These are phyloP conservation scores for Candida labiduridarum DNA, from an alignment of 1,139 yeast species.

Conservation along the genomic window DNA sequence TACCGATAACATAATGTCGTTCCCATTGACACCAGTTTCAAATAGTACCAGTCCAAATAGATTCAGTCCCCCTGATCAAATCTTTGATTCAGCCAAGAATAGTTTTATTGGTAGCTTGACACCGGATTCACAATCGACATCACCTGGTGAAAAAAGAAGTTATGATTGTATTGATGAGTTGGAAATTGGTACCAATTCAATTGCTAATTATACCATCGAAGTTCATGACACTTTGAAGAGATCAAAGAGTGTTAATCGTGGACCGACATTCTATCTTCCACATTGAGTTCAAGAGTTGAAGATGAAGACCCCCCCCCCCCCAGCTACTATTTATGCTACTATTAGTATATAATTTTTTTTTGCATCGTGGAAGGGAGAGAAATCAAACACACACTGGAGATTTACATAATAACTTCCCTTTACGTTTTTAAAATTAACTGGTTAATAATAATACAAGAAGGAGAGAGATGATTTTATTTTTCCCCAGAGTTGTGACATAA, in stretches of 20 bases:
- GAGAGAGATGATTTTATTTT: background rate
- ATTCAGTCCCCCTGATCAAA: conserved; percentile 16
- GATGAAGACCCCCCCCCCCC: background rate
- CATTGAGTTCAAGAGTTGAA: conserved; percentile 2
- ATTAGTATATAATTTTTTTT: background rate
- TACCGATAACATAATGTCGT: conserved; percentile 5
- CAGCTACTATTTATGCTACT: background rate
- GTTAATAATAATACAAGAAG: background rate
- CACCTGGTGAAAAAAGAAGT: conserved; percentile 18
- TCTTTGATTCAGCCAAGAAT: conserved; percentile 6
- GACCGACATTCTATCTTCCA: conserved; percentile 23
- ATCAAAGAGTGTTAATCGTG: conserved; percentile 18
- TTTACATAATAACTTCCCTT: background rate
- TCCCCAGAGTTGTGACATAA: background rate
- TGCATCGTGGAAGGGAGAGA: background rate
- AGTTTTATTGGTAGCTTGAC: conserved; percentile 12
- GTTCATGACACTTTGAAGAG: conserved; percentile 21
- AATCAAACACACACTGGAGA: background rate
- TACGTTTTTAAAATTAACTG: background rate
- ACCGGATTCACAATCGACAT: conserved; percentile 14
- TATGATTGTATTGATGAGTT: conserved; percentile 16
- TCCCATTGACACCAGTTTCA: conserved; percentile 32
- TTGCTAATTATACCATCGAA: conserved; percentile 8
- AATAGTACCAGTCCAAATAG: conserved; percentile 29
- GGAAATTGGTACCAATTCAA: conserved; percentile 11